Evolutionary conservation across 2,329 filamentous ascomycete species (phyloP), one percentile per base, ranked within the genome.

Genomic region (Xylariaceae sp.): DNA sequence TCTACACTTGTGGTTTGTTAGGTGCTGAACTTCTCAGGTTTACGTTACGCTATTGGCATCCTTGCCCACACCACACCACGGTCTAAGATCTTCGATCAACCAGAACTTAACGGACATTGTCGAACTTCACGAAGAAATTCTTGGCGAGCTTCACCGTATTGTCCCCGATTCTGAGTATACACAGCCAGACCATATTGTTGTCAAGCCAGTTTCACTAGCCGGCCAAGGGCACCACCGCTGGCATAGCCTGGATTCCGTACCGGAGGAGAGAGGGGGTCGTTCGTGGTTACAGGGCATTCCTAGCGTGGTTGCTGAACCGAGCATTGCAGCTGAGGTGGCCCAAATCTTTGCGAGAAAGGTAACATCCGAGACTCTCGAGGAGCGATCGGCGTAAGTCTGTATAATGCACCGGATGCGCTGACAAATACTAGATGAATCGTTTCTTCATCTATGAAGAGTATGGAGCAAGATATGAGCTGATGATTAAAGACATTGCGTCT

Each of bases 381-480:
- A 48, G 34, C n/a, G 37, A 54, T 52, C 42, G 10, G 51, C 15
- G 10, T 34, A 23, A 42, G 4, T 56, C 53, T 23, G 55, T 62
- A 55, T 62, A 58, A 56, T 53, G 18, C 17, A 51, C 10, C 35
- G 44, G 45, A 42, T 34, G 13, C 55, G 39, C 56, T 56, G 49
- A 52, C 55, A 37, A 58, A 53, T 58, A 55, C 11, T 64, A 96
- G 90, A 87, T 95, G 76, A 83, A 84, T 61, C 85, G 86, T 0
- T 94, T 97, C 75, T 88, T 89, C 70, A 80, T 88, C 53, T 99
- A 99, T 71, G 89, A 96, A 75, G 90, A 96, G 67, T 99, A 96
- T 72, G 89, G 90, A 42, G 88, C 89, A 55, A 93, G 93, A 70
- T 96, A 94, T 73, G 90, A 95, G 66, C 80, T 91, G 65, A 89